Evolutionary conservation across 495 filamentous ascomycete species (phyloP).

Genomic region (Penicillium arizonense): DNA sequence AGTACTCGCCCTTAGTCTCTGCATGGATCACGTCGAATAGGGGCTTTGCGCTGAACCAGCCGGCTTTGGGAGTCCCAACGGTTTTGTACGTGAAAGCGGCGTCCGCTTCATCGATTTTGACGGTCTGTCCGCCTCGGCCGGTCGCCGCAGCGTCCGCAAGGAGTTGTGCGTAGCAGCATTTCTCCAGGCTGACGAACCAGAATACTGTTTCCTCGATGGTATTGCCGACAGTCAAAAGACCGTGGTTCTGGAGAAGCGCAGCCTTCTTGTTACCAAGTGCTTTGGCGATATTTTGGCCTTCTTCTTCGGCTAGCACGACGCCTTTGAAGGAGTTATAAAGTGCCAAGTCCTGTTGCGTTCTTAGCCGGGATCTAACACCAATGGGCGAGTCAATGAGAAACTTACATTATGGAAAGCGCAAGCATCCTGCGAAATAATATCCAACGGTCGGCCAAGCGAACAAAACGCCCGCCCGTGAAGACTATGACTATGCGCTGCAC

Average conservation of each 20-base stretch:
- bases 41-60: slow-evolving; percentile 74
- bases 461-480: slow-evolving; percentile 71
- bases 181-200: slow-evolving; percentile 76
- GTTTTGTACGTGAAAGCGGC: slow-evolving; percentile 65
- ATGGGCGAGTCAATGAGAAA: neutral
- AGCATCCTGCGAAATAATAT: slow-evolving; percentile 71
- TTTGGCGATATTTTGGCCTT: slow-evolving; percentile 66
- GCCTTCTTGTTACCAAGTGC: slow-evolving; percentile 67
- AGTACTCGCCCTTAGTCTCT: slow-evolving; percentile 60
- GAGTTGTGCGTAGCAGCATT: slow-evolving; percentile 73
- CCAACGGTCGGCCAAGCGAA: slow-evolving; percentile 61
- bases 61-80: slow-evolving; percentile 59
- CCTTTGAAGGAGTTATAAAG: slow-evolving; percentile 69
- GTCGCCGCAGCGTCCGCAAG: slow-evolving; percentile 72
- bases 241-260: slow-evolving; percentile 70
- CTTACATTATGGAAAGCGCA: slow-evolving; percentile 62
- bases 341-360: slow-evolving; percentile 52
- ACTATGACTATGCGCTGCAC: slow-evolving; percentile 71
- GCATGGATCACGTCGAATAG: slow-evolving; percentile 70
- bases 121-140: slow-evolving; percentile 59
- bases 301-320: slow-evolving; percentile 67
- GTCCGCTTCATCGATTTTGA: slow-evolving; percentile 67
- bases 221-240: slow-evolving; percentile 55
- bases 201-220: slow-evolving; percentile 62
- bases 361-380: slow-evolving; percentile 9